Evolutionary conservation across 306 rosid genomes (phyloP).

Genomic region (Urtica urens): DNA sequence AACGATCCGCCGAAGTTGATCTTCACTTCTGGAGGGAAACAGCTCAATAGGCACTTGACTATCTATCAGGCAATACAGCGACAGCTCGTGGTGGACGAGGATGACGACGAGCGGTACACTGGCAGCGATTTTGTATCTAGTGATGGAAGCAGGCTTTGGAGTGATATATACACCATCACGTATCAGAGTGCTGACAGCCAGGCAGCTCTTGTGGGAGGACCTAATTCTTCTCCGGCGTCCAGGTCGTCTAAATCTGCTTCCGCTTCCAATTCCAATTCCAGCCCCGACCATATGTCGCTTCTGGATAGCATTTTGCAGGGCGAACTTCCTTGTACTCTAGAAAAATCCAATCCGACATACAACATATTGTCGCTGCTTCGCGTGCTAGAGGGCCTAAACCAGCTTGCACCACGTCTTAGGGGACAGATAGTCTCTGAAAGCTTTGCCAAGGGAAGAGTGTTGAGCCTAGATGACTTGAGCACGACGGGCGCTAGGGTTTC

Average conservation of each 20-base stretch:
- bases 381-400: constrained; percentile 91
- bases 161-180: constrained; percentile 78
- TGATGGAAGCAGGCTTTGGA: constrained; percentile 97
- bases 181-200: constrained; percentile 83
- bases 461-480: constrained; percentile 48
- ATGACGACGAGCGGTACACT: constrained; percentile 85
- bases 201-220: constrained; percentile 46
- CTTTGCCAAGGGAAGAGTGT: constrained; percentile 60
- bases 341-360: constrained; percentile 78
- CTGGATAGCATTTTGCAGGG: constrained; percentile 89
- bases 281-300: constrained; percentile 61
- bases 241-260: constrained; percentile 52
- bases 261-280: constrained; percentile 43
- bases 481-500: constrained; percentile 50
- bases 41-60: constrained; percentile 82
- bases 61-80: constrained; percentile 95
- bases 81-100: constrained; percentile 87
- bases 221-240: constrained; percentile 39
- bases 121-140: constrained; percentile 60
- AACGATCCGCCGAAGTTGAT: constrained; percentile 69
- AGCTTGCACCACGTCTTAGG: constrained; percentile 84
- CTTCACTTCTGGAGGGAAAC: constrained; percentile 86
- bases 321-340: constrained; percentile 92
- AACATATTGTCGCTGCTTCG: constrained; percentile 75
- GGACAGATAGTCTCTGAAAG: constrained; percentile 55